Evolutionary conservation across 1,284 basidiomycete species (phyloP).

Genomic region (Malassezia caprae): DNA sequence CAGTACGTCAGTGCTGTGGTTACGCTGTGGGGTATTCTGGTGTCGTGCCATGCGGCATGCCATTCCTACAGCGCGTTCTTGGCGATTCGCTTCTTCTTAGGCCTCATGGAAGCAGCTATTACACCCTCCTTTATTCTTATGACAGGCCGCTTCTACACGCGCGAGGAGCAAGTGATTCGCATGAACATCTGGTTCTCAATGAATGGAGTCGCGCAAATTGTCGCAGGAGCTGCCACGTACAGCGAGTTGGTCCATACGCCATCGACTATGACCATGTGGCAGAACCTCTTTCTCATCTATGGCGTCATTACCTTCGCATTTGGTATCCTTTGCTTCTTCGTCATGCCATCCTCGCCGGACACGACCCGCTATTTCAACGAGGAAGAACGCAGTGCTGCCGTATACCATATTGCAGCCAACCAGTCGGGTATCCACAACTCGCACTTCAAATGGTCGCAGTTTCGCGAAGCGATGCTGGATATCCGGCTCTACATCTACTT

Average conservation of each 20-base stretch:
- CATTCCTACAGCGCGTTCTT: slow-evolving; percentile 32
- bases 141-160: slow-evolving; percentile 33
- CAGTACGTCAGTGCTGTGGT: slow-evolving; percentile 17
- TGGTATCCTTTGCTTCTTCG: slow-evolving; percentile 22
- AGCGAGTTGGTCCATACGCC: slow-evolving; percentile 24
- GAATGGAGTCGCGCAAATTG: slow-evolving; percentile 38
- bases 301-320: slow-evolving; percentile 31
- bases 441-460: slow-evolving; percentile 54
- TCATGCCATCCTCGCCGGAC: slow-evolving; percentile 33
- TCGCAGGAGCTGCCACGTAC: slow-evolving; percentile 30
- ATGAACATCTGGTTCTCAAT: slow-evolving; percentile 30
- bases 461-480: slow-evolving; percentile 53
- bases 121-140: slow-evolving; percentile 31
- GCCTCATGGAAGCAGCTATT: slow-evolving; percentile 33
- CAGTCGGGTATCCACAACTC: slow-evolving; percentile 55
- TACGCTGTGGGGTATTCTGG: slow-evolving; percentile 18
- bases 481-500: slow-evolving; percentile 47
- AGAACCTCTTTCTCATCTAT: slow-evolving; percentile 37
- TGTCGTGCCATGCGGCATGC: slow-evolving; percentile 32
- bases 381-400: slow-evolving; percentile 54
- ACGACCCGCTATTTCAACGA: slow-evolving; percentile 47
- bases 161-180: slow-evolving; percentile 26
- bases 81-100: slow-evolving; percentile 37
- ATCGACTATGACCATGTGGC: slow-evolving; percentile 26
- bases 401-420: slow-evolving; percentile 55